Evolutionary conservation across 2,329 filamentous ascomycete genomes (phyloP).

Genomic region (Fusarium siculi): DNA sequence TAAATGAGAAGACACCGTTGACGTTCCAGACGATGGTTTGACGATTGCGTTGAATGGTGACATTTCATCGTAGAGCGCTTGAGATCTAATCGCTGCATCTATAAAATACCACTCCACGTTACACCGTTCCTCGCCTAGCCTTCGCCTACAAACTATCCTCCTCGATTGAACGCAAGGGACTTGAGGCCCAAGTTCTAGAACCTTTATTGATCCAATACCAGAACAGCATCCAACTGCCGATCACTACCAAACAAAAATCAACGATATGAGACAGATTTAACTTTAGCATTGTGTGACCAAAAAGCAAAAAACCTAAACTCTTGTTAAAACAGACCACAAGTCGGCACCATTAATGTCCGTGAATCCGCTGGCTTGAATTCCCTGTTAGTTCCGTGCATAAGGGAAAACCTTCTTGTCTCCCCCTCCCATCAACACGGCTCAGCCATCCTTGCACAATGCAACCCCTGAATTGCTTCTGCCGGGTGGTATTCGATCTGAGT

Average conservation of each 20-base stretch:
- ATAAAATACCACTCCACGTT: neutral
- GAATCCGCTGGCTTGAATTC: neutral
- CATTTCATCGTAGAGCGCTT: neutral
- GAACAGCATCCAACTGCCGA: neutral
- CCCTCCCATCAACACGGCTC: neutral
- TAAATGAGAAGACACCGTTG: neutral
- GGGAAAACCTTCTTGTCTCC: neutral
- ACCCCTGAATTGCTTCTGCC: neutral
- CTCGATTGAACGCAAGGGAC: neutral
- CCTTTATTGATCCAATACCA: neutral
- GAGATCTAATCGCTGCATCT: neutral
- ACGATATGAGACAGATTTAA: neutral
- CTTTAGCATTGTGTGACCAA: neutral
- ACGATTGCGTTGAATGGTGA: neutral
- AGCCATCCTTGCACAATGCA: neutral
- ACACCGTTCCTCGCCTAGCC: neutral
- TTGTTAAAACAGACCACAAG: neutral
- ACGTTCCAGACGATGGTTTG: neutral
- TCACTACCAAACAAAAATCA: neutral
- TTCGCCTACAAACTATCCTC: neutral
- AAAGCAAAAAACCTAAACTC: neutral
- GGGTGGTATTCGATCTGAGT: neutral
- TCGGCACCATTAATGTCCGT: neutral
- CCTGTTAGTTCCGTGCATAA: neutral
- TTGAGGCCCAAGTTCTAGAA: neutral